Conservation (phyloP, 2,329 filamentous ascomycete species). For the Xylariaceae sp. region DNA sequence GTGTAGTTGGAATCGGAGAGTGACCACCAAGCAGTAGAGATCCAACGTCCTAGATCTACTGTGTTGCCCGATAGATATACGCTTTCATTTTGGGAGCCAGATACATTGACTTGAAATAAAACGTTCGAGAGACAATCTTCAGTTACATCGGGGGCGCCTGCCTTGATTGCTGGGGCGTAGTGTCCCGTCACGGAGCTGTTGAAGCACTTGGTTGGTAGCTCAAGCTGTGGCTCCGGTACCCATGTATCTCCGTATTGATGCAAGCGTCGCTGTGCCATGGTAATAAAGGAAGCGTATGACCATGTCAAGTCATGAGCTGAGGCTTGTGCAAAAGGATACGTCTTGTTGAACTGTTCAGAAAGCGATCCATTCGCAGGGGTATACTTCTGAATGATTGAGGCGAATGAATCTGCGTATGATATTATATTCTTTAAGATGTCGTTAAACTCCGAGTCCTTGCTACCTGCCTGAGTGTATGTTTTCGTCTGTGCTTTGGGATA, state of each 20-base stretch:
- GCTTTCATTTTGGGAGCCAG: neutral
- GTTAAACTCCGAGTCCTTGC: neutral
- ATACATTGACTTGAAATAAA: neutral
- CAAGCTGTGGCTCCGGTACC: neutral
- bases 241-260: neutral
- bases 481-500: neutral
- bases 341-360: neutral
- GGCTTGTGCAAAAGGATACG: neutral
- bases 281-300: neutral
- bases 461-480: neutral
- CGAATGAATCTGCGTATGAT: neutral
- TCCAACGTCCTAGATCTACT: neutral
- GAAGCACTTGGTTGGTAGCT: neutral
- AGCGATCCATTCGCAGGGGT: neutral
- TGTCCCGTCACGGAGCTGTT: neutral
- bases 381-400: neutral
- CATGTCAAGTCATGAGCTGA: neutral
- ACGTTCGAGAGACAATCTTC: slow-evolving; percentile 1
- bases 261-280: neutral
- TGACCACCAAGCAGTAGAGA: neutral
- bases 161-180: neutral
- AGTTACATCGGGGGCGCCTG: neutral
- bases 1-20: neutral
- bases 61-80: neutral
- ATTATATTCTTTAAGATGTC: neutral